Evolutionary conservation across 805 yeast species (phyloP), one percentile per base, ranked within the genome.

Genomic region (Sugiyamaella smithiae): DNA sequence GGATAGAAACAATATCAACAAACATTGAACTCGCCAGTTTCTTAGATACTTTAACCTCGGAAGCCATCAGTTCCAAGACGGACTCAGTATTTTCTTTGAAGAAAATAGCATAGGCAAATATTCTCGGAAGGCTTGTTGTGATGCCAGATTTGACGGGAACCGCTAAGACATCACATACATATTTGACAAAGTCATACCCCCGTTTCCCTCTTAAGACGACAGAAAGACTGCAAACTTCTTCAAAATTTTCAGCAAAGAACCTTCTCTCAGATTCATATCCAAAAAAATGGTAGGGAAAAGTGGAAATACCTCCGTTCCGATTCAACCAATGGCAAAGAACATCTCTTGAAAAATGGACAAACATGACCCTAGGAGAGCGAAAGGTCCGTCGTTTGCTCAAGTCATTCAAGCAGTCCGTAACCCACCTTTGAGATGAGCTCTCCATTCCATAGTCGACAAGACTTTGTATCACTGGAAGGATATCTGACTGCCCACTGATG

Each of bases 221-320:
- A 6, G 33, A 4, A 29, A 29, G 33, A 14, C 24, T 7, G 14
- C 33, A 29, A n/a, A 51, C 3, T 25, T 48, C 48, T 8, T 41
- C 44, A 16, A 26, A 11, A 35, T 45, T 48, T n/a, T 25, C 31
- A 3, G 11, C 24, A 14, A 40, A 38, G 25, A 53, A 57, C 4
- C 49, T 45, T 8, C 36, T 7, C 20, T 11, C 11, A 2, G 59
- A 45, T 17, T 8, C 20, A 37, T 51, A 57, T 11, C 60, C 60
- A 43, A 53, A 57, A 2, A 52, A 16, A 9, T 4, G 16, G 29
- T 28, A 41, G 5, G 48, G 48, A 22, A 57, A 33, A 2, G 29
- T n/a, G 33, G 3, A 4, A 16, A 29, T 29, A 29, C 14, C 33
- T n/a, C 14, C 8, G 14, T 29, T 29, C 7, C 14, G 6, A n/a